Evolutionary conservation across 768 basidiomycete genomes (phyloP).

Genomic region (Lactarius vividus): DNA sequence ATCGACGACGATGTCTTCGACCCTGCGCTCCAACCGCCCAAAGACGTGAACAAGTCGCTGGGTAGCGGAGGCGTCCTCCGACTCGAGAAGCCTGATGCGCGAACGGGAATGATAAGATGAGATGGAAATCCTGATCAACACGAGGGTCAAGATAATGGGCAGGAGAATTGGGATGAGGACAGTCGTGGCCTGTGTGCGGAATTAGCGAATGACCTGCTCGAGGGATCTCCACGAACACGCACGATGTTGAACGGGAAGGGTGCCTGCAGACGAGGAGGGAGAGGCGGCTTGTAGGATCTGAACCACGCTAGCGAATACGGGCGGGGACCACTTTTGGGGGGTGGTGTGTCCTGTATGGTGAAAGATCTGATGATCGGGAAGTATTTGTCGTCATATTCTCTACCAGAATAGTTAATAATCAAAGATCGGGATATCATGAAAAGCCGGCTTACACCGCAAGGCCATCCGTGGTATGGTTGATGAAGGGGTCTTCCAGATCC

Average conservation of each 20-base stretch:
- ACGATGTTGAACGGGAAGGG: slow-evolving; percentile 74
- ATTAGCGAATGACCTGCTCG: neutral
- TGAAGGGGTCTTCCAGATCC: slow-evolving; percentile 65
- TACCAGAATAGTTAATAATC: neutral
- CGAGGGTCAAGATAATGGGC: slow-evolving; percentile 53
- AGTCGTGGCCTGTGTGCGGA: slow-evolving; percentile 46
- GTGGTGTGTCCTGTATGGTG: slow-evolving; percentile 14
- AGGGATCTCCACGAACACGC: slow-evolving; percentile 30
- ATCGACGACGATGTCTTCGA: slow-evolving; percentile 62
- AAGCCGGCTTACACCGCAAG: slow-evolving; percentile 52
- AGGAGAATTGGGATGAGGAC: slow-evolving; percentile 60
- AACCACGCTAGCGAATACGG: slow-evolving; percentile 13
- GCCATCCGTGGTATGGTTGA: slow-evolving; percentile 51
- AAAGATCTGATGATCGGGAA: slow-evolving; percentile 25
- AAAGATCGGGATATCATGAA: neutral
- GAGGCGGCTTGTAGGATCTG: slow-evolving; percentile 19
- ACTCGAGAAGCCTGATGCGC: slow-evolving; percentile 65
- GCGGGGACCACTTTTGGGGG: slow-evolving; percentile 9
- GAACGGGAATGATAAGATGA: slow-evolving; percentile 57
- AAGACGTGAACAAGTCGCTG: slow-evolving; percentile 57
- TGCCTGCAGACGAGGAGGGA: slow-evolving; percentile 11
- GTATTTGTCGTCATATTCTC: slow-evolving; percentile 24
- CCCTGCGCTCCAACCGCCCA: slow-evolving; percentile 53
- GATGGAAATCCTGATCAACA: slow-evolving; percentile 55
- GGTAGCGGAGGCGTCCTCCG: slow-evolving; percentile 42